A percentile compares a stretch with the other conserved stretches of the same genome.
These are phyloP conservation scores for Candida vaughaniae DNA, from an alignment of 805 yeast genomes.

Conservation along the genomic window DNA sequence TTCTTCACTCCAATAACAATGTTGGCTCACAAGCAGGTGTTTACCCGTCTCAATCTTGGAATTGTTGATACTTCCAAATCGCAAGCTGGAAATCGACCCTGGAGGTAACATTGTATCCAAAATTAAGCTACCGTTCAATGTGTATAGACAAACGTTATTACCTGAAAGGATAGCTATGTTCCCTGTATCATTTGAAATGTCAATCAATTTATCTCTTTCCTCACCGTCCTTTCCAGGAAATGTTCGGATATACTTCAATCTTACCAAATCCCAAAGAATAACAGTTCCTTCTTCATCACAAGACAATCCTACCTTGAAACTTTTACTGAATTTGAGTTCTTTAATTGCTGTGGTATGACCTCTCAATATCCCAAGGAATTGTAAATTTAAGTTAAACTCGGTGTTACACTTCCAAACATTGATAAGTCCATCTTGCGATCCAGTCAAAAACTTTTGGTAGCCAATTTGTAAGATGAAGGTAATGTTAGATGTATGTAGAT, in stretches of 20 bases:
- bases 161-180: conserved; percentile 37
- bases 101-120: conserved; percentile 16
- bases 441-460: conserved; percentile 44
- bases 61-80: conserved; percentile 31
- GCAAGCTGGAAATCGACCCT: conserved; percentile 20
- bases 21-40: conserved; percentile 21
- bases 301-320: conserved; percentile 55
- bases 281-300: conserved; percentile 55
- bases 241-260: conserved; percentile 49
- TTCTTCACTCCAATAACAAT: conserved; percentile 39
- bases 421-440: conserved; percentile 58
- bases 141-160: conserved; percentile 36
- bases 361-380: conserved; percentile 46
- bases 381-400: conserved; percentile 27
- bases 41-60: conserved; percentile 24
- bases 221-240: conserved; percentile 14
- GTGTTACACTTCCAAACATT: conserved; percentile 53
- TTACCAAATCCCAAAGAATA: conserved; percentile 63
- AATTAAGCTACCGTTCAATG: conserved; percentile 54
- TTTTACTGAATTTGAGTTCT: conserved; percentile 48
- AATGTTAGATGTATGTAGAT: conserved; percentile 40
- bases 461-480: conserved; percentile 42
- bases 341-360: conserved; percentile 55
- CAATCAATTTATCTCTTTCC: conserved; percentile 25
- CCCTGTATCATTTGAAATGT: conserved; percentile 58